Base-by-base conservation (phyloP, 169 alveolate genomes). In the Cryptosporidium bovis region DNA sequence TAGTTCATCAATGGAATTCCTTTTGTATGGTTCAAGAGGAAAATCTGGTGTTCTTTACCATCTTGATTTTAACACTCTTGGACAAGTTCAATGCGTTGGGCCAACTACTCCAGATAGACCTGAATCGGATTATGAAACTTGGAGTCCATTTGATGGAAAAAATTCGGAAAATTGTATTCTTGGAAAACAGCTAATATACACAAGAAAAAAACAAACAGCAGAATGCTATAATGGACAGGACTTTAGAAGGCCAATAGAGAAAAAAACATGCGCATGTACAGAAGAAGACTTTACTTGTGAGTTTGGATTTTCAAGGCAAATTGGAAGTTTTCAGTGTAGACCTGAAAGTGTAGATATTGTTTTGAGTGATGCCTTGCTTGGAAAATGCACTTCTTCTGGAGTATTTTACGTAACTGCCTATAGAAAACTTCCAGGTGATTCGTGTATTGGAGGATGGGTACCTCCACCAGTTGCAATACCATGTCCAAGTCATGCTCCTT, bases 211-310 rank as follows among this genome's bases (percentile, higher is more conserved):
- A 90, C 95, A 94, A 90, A 95, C 98, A 34, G 94, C 98, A 48
- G 99, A 96, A 84, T 98, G 99, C 90, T 97, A 95, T 91, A 97
- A 98, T 92, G 99, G 99, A 48, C 96, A 96, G 84, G 97, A 96
- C 82, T 96, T 97, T 82, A 97, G 97, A 92, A 94, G 98, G 67
- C 94, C 95, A 31, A 93, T 93, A 27, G 95, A 94, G 56, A 91
- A 94, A 27, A 93, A 95, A 85, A 92, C 92, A 40, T 98, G 99
- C 91, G 94, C 93, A 48, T 98, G 99, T 87, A 95, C 99, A 33
- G 96, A 96, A 83, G 97, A 95, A 85, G 99, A 98, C 91, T 98
- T 93, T 91, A 99, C 97, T 87, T 98, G 99, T 92, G 99, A 98
- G 91, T 89, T 95, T 48, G 99, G 99, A 34, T 97, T 93, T 90